Evolutionary conservation across 129 eudicot species (phyloP).

Genomic region (Arctium minus): DNA sequence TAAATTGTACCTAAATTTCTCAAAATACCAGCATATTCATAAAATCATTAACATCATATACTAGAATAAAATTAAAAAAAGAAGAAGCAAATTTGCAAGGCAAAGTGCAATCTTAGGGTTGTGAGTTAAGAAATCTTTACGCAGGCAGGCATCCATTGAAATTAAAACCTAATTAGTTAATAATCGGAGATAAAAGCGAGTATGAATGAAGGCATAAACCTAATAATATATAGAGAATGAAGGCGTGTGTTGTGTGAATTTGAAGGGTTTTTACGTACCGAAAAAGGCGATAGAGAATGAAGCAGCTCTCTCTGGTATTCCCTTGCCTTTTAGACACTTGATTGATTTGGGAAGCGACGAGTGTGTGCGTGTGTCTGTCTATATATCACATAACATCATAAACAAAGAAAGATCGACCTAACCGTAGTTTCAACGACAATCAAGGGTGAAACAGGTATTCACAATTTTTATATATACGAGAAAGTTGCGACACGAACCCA

Average conservation of each 20-base stretch:
- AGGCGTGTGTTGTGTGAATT: background rate
- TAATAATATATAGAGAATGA: background rate
- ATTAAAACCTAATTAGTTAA: background rate
- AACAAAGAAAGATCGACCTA: background rate
- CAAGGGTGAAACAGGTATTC: background rate
- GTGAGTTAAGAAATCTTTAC: background rate
- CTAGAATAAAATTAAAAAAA: background rate
- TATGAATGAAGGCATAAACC: background rate
- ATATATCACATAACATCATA: background rate
- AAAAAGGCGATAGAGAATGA: background rate
- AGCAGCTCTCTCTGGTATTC: background rate
- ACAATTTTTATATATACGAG: too few species aligned
- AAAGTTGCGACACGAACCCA: too few species aligned
- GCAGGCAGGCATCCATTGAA: constrained; percentile 7
- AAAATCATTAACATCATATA: background rate
- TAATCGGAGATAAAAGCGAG: background rate
- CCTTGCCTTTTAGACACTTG: background rate
- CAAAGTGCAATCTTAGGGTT: constrained; percentile 17
- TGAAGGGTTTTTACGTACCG: background rate
- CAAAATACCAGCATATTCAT: background rate
- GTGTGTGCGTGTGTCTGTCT: background rate
- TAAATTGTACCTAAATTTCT: background rate
- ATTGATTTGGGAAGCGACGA: constrained; percentile 4
- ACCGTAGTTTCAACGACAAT: constrained; percentile 3
- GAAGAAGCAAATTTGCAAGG: background rate